These are phyloP conservation scores for Chrysanthemum makinoi DNA, from an alignment of 129 eudicot species.

Conservation along the genomic window DNA sequence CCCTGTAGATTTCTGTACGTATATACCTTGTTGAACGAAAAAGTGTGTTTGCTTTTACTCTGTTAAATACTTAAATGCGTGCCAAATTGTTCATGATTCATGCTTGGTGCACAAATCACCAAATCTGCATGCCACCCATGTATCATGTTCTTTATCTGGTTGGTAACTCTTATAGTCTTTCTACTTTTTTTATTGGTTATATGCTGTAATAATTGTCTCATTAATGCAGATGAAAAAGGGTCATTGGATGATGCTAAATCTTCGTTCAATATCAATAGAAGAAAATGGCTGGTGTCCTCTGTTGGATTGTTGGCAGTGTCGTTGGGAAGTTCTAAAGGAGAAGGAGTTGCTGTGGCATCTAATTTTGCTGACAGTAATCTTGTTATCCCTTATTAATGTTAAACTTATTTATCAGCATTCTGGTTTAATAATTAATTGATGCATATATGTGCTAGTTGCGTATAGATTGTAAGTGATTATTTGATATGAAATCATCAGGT, in stretches of 20 bases:
- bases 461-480: background rate
- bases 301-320: conserved; percentile 42
- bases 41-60: conserved; percentile 16
- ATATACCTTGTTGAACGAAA: conserved; percentile 8
- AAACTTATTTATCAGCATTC: conserved; percentile 9
- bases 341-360: conserved; percentile 53
- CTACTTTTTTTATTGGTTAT: background rate
- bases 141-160: conserved; percentile 36
- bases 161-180: background rate
- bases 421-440: conserved; percentile 13
- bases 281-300: conserved; percentile 50
- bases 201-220: background rate
- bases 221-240: conserved; percentile 32
- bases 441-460: conserved; percentile 3
- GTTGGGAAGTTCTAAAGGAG: conserved; percentile 27
- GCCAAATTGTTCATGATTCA: background rate
- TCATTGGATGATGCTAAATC: conserved; percentile 19
- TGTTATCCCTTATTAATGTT: conserved; percentile 6
- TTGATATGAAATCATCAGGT: too few relatives aligned
- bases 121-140: conserved; percentile 5
- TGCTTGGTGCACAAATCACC: background rate
- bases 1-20: too few relatives aligned
- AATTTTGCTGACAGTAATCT: conserved; percentile 73
- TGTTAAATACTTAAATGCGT: background rate
- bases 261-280: conserved; percentile 34